Evolutionary conservation across 2,329 filamentous ascomycete species (phyloP).

Genomic region (Phyllosticta citribraziliensis): DNA sequence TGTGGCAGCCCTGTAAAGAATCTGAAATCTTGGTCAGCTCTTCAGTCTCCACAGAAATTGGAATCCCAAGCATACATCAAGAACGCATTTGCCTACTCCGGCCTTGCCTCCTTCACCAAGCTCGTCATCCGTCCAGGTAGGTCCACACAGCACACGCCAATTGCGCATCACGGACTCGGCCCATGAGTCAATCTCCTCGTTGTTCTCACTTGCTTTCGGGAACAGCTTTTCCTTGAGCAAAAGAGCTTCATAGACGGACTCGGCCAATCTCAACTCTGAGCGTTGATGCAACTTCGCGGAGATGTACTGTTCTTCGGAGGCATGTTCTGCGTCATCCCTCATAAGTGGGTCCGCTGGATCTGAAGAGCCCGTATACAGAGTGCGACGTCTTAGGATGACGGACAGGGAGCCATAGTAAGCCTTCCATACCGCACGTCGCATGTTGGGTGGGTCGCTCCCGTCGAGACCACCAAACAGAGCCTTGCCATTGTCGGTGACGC

Average conservation of each 20-base stretch:
- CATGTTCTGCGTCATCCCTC: conserved; percentile 14
- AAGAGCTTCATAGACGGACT: conserved; percentile 68
- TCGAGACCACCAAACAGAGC: conserved; percentile 16
- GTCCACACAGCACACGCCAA: conserved; percentile 73
- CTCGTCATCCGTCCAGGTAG: conserved; percentile 70
- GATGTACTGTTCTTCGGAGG: conserved; percentile 17
- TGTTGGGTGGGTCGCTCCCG: conserved; percentile 14
- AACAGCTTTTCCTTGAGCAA: conserved; percentile 73
- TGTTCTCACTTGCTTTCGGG: conserved; percentile 70
- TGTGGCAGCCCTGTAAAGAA: conserved; percentile 79
- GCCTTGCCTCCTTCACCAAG: conserved; percentile 73
- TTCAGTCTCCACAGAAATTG: too few relatives aligned
- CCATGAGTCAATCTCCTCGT: conserved; percentile 73
- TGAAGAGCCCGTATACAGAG: conserved; percentile 46
- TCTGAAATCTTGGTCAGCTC: conserved; percentile 35
- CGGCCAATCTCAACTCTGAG: conserved; percentile 68
- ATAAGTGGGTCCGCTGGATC: conserved; percentile 12
- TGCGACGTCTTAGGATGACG: conserved; percentile 56
- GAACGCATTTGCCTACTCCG: conserved; percentile 61
- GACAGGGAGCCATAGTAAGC: conserved; percentile 77
- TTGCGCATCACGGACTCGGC: conserved; percentile 71
- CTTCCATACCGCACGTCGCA: conserved; percentile 62
- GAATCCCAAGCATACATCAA: conserved; percentile 47
- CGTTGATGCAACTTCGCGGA: conserved; percentile 43
- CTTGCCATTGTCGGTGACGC: conserved; percentile 46